Evolutionary conservation across 164 flowering plant species (phyloP), one percentile per base, ranked within the genome.

Genomic region (Vitis rotundifolia): DNA sequence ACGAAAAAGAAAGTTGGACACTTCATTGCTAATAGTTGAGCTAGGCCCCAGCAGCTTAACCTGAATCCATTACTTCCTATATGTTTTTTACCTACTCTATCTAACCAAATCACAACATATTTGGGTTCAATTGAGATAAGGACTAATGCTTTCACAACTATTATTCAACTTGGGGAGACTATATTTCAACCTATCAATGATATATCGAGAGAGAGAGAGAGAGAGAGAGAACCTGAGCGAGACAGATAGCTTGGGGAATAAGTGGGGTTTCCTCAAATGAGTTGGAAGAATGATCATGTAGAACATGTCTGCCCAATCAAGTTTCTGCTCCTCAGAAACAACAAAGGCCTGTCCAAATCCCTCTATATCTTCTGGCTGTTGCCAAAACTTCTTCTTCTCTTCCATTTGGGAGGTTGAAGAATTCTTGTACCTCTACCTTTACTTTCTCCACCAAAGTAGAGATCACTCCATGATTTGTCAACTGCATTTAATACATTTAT

Each of bases 301-400:
- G 57, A 79, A 77, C 52, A 78, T 15, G 73, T 81, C 84, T 22
- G 28, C 75, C 87, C 87, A 83, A 53, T 83, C 79, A 60, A 82
- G 81, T 69, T 76, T 80, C 59, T 80, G 86, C 31, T 75, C 83
- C 16, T 79, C 82, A 0, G 87, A 84, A 12, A 77, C 73, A 2
- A 81, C 84, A 61, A 79, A 81, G 15, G 68, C 72, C 47, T 84
- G 84, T 5, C 87, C 87, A 60, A 66, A 84, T 31, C 87, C 85
- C 59, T 84, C 79, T 1, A n/a, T 0, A 77, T 80, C 14, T n/a
- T 59, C 81, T 60, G 70, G 52, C 37, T 18, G 19, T 62, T 77
- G 80, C 79, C 76, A 72, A 8, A 15, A 68, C 68, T 74, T 76
- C 61, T 74, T 73, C 75, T 81, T 84, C 72, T 84, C 85, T 64